A percentile compares a stretch with the other conserved stretches of the same genome.
Conservation (phyloP, 495 filamentous ascomycete species). For the Aspergillus hancockii region DNA sequence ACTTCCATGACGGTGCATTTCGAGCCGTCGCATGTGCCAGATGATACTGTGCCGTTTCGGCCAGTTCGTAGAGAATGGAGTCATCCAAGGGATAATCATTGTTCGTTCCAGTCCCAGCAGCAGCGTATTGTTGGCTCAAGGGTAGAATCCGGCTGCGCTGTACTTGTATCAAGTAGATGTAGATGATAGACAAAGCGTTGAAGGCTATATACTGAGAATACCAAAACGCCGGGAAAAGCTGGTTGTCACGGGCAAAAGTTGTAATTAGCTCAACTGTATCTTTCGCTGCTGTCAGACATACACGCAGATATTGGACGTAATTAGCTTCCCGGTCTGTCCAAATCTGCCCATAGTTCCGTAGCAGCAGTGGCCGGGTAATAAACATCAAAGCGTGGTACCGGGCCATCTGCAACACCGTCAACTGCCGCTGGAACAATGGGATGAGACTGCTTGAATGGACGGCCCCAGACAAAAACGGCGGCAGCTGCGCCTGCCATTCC, state of each 20-base stretch:
- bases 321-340: conserved; percentile 17
- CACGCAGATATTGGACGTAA: conserved; percentile 19
- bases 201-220: conserved; percentile 35
- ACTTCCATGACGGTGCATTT: conserved; percentile 32
- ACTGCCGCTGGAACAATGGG: conserved; percentile 25
- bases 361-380: conserved; percentile 27
- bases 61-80: conserved; percentile 19
- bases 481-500: conserved; percentile 26
- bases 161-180: conserved; percentile 29
- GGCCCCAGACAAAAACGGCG: conserved; percentile 21
- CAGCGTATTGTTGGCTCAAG: conserved; percentile 6
- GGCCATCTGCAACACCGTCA: conserved; percentile 28
- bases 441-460: conserved; percentile 30
- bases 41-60: conserved; percentile 26
- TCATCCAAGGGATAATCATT: conserved; percentile 11
- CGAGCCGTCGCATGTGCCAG: conserved; percentile 28
- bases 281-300: conserved; percentile 23
- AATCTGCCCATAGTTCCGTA: conserved; percentile 25
- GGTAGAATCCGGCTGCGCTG: conserved; percentile 21
- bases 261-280: conserved; percentile 28
- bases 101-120: neutral
- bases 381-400: conserved; percentile 31
- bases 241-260: conserved; percentile 26
- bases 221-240: conserved; percentile 30
- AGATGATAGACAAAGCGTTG: conserved; percentile 33